Evolutionary conservation across 164 flowering plant species (phyloP).

Genomic region (Nymphaea colorata): DNA sequence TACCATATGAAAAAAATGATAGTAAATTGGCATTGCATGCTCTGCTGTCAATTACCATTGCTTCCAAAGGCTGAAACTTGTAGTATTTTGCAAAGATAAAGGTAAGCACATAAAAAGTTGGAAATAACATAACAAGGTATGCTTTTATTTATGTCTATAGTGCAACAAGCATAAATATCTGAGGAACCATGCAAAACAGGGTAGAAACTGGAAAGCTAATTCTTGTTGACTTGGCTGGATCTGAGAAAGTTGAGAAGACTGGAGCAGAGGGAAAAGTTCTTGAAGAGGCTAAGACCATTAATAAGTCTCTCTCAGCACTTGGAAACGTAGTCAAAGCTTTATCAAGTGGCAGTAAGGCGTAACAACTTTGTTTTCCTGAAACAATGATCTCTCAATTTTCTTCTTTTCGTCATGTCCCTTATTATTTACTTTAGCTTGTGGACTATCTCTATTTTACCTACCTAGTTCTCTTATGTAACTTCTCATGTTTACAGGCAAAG

Average conservation of each 20-base stretch:
- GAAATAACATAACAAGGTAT: too few species aligned
- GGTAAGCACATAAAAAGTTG: too few species aligned
- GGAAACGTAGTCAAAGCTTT: slow-evolving; percentile 82
- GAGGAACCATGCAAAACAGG: neutral
- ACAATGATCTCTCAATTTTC: neutral
- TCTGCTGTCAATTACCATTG: too few species aligned
- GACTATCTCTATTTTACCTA: neutral
- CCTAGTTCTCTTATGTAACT: too few species aligned
- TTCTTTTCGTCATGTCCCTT: neutral
- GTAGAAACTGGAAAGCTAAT: slow-evolving; percentile 40
- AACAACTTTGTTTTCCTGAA: neutral
- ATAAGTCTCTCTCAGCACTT: slow-evolving; percentile 77
- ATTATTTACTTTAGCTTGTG: neutral
- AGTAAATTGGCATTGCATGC: too few species aligned
- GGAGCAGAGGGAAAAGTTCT: slow-evolving; percentile 89
- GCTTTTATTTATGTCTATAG: too few species aligned
- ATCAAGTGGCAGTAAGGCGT: slow-evolving; percentile 28
- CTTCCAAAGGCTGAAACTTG: too few species aligned
- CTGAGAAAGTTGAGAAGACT: slow-evolving; percentile 84
- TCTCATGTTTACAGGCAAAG: slow-evolving; percentile 22
- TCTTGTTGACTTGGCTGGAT: slow-evolving; percentile 89
- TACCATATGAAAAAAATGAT: too few species aligned
- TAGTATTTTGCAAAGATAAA: too few species aligned
- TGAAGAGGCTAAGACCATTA: slow-evolving; percentile 90
- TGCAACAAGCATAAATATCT: neutral